Conservation (phyloP, 306 rosid species). For the Sphenostylis stenocarpa region DNA sequence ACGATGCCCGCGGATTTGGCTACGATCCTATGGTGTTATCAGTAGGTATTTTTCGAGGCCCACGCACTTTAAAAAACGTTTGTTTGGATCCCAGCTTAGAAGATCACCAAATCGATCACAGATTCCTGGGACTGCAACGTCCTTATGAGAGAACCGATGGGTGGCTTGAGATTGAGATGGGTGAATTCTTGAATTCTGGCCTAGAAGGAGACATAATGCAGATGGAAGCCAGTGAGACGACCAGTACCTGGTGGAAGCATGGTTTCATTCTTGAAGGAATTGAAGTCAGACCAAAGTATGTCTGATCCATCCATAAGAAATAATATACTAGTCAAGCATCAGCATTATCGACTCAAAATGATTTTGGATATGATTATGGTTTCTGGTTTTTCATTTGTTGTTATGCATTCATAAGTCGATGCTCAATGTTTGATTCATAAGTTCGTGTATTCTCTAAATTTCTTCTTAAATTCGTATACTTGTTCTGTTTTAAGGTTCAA, state of each 20-base stretch:
- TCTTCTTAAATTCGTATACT: too few species aligned
- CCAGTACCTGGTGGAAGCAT: constrained; percentile 35
- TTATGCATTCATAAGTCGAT: too few species aligned
- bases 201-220: constrained; percentile 41
- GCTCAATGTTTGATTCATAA: too few species aligned
- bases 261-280: constrained; percentile 64
- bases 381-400: too few species aligned
- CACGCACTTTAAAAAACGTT: neutral
- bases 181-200: constrained; percentile 54
- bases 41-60: constrained; percentile 31
- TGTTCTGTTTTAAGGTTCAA: too few species aligned
- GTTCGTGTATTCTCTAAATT: too few species aligned
- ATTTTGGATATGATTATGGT: too few species aligned
- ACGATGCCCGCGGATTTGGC: constrained; percentile 35
- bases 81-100: neutral
- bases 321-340: neutral
- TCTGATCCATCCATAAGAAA: neutral
- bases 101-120: neutral
- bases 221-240: constrained; percentile 40
- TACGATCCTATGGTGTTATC: constrained; percentile 29
- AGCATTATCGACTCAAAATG: too few species aligned
- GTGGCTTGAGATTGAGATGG: constrained; percentile 64
- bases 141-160: constrained; percentile 51
- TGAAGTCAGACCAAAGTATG: constrained; percentile 52
- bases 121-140: neutral